Evolutionary conservation across 345 rosid genomes (phyloP), one percentile per base, ranked within the genome.

Genomic region (Garcia nutans): DNA sequence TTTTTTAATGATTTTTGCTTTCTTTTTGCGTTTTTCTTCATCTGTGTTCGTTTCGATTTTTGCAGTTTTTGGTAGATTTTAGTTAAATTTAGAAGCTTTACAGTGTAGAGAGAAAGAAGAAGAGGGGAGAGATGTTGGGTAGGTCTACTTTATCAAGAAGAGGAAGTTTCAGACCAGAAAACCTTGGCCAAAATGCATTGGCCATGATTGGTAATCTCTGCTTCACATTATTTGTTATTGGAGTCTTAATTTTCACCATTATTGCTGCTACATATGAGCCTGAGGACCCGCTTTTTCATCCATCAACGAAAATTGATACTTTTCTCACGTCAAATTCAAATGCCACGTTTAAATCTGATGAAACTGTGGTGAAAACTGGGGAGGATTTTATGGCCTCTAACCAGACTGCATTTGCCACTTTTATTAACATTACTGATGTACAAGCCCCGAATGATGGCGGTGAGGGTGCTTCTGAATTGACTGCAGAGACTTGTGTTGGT

Each of bases 191-290:
- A 81, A 87, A 90, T 80, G 97, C 91, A 5, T 58, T 96, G n/a
- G 89, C 88, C 64, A 68, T 93, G 89, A 89, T 95, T 9, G 94
- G 97, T 42, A 95, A 91, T 79, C 85, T 95, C 22, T 94, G 97
- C 66, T 93, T 93, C 84, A 83, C 96, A 1, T 49, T 93, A n/a
- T 92, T 96, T 75, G 98, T 93, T 28, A 20, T 89, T 22, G 95
- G 90, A 12, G 97, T 93, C 10, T 79, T 96, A 44, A 84, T 96
- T 67, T 93, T 96, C 89, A 96, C 98, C 52, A 86, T 96, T 37
- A 92, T 96, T 67, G 97, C 98, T 26, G 97, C 98, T 3, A 93
- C 97, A 1, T 93, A 93, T 77, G 86, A 96, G 58, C 99, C 98
- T 0, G 97, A 90, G 64, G 97, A 93, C 68, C 97, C 97, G 12